Percentiles rank a stretch among this genome's conserved stretches.
Evolutionary conservation across 2,329 filamentous ascomycete species (phyloP).

Genomic region (Colletotrichum horii): DNA sequence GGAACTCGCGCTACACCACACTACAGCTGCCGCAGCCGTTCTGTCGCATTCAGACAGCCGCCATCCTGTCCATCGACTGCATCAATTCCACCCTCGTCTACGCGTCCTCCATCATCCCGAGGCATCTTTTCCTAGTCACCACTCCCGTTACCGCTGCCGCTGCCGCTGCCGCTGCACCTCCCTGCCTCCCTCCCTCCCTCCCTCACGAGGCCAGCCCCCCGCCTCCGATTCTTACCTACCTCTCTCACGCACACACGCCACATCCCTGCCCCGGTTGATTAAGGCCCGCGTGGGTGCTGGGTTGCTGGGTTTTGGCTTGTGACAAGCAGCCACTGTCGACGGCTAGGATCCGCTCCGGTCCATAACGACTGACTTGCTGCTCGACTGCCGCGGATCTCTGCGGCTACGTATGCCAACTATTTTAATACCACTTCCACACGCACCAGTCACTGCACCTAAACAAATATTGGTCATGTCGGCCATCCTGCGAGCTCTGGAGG

Average conservation of each 20-base stretch:
- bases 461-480: slow-evolving; percentile 23
- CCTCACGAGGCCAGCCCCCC: background rate
- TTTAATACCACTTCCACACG: slow-evolving; percentile 11
- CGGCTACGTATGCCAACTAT: slow-evolving; percentile 19
- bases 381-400: slow-evolving; percentile 18
- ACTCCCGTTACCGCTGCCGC: background rate
- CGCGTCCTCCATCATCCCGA: background rate
- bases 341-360: slow-evolving; percentile 11
- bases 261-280: slow-evolving; percentile 7
- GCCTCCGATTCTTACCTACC: background rate
- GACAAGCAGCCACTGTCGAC: slow-evolving; percentile 13
- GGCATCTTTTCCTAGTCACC: background rate
- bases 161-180: background rate
- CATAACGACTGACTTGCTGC: slow-evolving; percentile 9
- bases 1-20: background rate
- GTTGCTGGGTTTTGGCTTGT: slow-evolving; percentile 18
- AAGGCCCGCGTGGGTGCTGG: slow-evolving; percentile 8
- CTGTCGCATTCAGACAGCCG: background rate
- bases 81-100: background rate
- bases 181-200: background rate
- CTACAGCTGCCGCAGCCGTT: background rate
- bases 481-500: slow-evolving; percentile 22
- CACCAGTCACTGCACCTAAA: background rate
- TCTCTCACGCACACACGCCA: background rate
- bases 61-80: background rate